phyloP scores from a whole-genome alignment of 805 yeast species.

The Jamesozyma spencerorum region DNA sequence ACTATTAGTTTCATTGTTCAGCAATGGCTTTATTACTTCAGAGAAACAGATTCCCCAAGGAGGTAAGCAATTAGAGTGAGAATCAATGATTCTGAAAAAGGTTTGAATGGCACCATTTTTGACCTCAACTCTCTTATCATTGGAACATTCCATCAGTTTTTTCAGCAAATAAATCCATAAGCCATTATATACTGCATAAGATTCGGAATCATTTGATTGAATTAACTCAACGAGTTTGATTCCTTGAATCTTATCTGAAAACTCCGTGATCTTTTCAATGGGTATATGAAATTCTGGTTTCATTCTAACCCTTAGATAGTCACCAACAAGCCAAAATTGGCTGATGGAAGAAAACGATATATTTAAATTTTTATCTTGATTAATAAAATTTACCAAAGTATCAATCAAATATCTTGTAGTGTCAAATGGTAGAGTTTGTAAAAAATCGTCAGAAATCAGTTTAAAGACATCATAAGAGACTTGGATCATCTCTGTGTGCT shows the following conservation, averaged over 20 bases:
- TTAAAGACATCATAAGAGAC: conserved; percentile 74
- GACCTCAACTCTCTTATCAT: conserved; percentile 66
- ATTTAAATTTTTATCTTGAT: conserved; percentile 66
- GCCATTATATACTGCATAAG: conserved; percentile 29
- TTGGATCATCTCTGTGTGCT: conserved; percentile 44
- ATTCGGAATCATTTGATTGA: conserved; percentile 11
- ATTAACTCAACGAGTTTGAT: conserved; percentile 24
- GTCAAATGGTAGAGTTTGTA: conserved; percentile 59
- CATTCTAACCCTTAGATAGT: conserved; percentile 40
- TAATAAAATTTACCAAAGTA: conserved; percentile 60
- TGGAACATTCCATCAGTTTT: conserved; percentile 52
- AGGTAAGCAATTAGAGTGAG: conserved; percentile 51
- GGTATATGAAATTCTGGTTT: background rate
- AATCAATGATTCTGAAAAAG: conserved; percentile 68
- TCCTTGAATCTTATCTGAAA: conserved; percentile 9
- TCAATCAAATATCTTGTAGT: conserved; percentile 60
- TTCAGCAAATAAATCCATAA: conserved; percentile 59
- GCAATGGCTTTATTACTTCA: conserved; percentile 51
- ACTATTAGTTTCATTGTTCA: conserved; percentile 24
- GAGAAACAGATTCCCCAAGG: conserved; percentile 63
- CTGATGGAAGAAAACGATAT: conserved; percentile 87
- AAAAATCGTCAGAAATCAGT: conserved; percentile 75
- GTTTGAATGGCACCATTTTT: conserved; percentile 87
- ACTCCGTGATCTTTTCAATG: background rate
- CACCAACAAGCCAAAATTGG: conserved; percentile 87